Conservation (phyloP, 1,139 yeast species). For the Pichia sp. region DNA sequence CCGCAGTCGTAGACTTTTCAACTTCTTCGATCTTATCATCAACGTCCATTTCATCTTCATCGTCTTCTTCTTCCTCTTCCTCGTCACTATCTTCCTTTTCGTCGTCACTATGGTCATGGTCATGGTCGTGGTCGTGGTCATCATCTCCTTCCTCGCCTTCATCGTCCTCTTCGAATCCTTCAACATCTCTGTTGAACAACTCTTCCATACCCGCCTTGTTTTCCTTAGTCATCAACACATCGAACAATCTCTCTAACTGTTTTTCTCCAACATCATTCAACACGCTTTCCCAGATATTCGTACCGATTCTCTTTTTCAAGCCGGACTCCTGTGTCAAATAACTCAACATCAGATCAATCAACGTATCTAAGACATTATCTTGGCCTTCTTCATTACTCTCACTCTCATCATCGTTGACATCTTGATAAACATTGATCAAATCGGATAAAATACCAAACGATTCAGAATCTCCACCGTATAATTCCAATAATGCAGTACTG, state of each 20-base stretch:
- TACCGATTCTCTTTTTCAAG: slow-evolving; percentile 67
- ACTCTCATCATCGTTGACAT: slow-evolving; percentile 14
- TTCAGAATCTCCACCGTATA: slow-evolving; percentile 75
- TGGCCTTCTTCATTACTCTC: slow-evolving; percentile 35
- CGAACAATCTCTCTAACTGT: slow-evolving; percentile 59
- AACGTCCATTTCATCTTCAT: slow-evolving; percentile 35
- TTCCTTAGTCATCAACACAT: slow-evolving; percentile 72
- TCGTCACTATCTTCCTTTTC: slow-evolving; percentile 26
- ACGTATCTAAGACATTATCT: slow-evolving; percentile 40
- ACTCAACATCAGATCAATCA: slow-evolving; percentile 79
- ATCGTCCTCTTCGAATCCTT: slow-evolving; percentile 38
- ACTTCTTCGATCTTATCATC: slow-evolving; percentile 46
- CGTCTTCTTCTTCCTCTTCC: slow-evolving; percentile 39
- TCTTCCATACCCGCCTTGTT: slow-evolving; percentile 78
- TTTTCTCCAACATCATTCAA: slow-evolving; percentile 43
- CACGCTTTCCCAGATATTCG: slow-evolving; percentile 74
- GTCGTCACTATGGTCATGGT: slow-evolving; percentile 38
- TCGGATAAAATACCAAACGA: slow-evolving; percentile 77
- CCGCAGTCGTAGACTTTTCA: slow-evolving; percentile 67
- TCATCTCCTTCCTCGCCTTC: slow-evolving; percentile 37
- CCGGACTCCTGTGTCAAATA: slow-evolving; percentile 72
- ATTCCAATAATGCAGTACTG: slow-evolving; percentile 75
- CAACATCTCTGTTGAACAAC: slow-evolving; percentile 68
- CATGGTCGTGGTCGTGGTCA: slow-evolving; percentile 35
- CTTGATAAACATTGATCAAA: slow-evolving; percentile 40